phyloP scores from a whole-genome alignment of 1,284 basidiomycete genomes.

The Cronartium ribicola region DNA sequence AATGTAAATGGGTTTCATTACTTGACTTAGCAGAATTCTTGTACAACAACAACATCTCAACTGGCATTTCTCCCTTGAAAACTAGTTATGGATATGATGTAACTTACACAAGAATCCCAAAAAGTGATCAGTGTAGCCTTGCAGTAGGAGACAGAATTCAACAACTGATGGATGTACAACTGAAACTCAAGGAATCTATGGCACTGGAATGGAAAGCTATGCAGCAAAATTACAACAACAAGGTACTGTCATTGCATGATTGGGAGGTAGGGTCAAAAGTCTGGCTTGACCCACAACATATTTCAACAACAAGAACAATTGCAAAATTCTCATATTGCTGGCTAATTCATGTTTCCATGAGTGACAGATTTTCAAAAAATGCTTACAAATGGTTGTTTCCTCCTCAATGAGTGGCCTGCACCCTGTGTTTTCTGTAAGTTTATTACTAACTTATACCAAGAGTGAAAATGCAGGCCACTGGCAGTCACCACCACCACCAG shows the following conservation, averaged over 20 bases:
- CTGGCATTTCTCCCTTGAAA: background rate
- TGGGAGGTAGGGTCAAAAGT: background rate
- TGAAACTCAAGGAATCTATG: background rate
- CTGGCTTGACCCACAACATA: background rate
- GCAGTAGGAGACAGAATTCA: background rate
- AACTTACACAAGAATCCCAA: background rate
- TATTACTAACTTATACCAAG: background rate
- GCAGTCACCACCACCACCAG: background rate
- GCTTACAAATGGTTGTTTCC: background rate
- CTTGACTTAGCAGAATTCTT: background rate
- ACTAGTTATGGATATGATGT: background rate
- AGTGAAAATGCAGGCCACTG: background rate
- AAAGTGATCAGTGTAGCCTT: background rate
- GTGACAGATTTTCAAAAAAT: background rate
- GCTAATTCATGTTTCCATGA: background rate
- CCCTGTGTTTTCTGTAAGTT: background rate
- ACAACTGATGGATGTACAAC: background rate
- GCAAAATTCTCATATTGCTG: background rate
- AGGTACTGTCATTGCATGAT: background rate
- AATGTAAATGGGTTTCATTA: background rate
- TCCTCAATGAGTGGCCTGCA: background rate
- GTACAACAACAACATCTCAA: background rate
- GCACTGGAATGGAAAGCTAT: background rate
- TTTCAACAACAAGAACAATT: background rate
- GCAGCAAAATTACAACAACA: background rate